Conservation (phyloP, 2,329 filamentous ascomycete species). For the Calonectria pseudoreteaudii region DNA sequence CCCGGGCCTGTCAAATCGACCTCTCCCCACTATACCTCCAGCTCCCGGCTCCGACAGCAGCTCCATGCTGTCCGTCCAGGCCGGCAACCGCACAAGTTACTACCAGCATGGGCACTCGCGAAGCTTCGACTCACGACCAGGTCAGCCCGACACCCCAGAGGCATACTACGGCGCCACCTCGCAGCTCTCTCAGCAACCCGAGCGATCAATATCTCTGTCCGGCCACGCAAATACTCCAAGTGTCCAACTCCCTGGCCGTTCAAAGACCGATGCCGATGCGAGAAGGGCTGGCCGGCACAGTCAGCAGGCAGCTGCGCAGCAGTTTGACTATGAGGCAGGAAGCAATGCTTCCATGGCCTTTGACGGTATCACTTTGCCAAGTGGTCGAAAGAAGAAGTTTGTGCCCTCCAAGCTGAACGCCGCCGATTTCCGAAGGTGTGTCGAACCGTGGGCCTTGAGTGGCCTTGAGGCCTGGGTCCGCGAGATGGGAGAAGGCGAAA, state of each 20-base stretch:
- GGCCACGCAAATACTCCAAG: constrained; percentile 85
- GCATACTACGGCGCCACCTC: constrained; percentile 57
- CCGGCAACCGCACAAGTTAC: constrained; percentile 52
- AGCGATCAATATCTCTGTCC: constrained; percentile 84
- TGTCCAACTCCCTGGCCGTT: constrained; percentile 85
- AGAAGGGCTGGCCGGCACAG: constrained; percentile 66
- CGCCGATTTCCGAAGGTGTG: constrained; percentile 85
- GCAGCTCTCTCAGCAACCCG: constrained; percentile 59
- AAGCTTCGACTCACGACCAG: constrained; percentile 57
- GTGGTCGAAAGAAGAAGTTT: constrained; percentile 84
- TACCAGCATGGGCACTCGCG: constrained; percentile 62
- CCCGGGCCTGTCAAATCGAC: constrained; percentile 78
- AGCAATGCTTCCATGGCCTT: constrained; percentile 71
- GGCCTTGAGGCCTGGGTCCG: constrained; percentile 89
- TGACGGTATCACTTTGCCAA: constrained; percentile 86
- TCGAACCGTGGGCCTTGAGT: constrained; percentile 93
- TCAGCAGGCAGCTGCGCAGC: constrained; percentile 61
- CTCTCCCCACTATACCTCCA: constrained; percentile 71
- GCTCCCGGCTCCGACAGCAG: constrained; percentile 72
- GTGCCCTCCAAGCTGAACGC: constrained; percentile 85
- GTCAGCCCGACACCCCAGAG: constrained; percentile 59
- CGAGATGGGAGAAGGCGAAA: constrained; percentile 90
- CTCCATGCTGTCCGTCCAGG: constrained; percentile 61
- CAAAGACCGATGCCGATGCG: constrained; percentile 89
- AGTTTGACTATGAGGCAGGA: constrained; percentile 68